Base-by-base conservation (phyloP, 2,329 filamentous ascomycete genomes). In the Arthrinium phaeospermum region DNA sequence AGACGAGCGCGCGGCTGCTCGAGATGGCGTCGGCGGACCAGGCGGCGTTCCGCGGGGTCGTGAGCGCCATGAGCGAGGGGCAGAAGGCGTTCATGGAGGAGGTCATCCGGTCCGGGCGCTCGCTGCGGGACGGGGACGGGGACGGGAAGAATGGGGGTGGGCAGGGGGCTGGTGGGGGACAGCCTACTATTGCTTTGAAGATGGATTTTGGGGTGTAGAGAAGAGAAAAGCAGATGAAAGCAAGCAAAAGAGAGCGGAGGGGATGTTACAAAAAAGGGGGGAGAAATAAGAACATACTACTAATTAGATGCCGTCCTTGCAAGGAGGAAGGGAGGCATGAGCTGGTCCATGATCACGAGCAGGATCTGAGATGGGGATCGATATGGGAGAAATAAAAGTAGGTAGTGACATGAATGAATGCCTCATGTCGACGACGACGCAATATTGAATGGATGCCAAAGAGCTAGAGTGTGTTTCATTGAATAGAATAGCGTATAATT, bases 171-270 rank as follows among this genome's bases (percentile, higher is more conserved):
- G 86, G 84, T 72, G 84, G 86, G 72, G 88, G 85, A 41, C 90
- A 90, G 82, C 96, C 96, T 16, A 96, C 87, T 75, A 99, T 99
- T 86, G 94, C 94, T 71, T 83, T 99, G 79, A 96, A 97, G 88
- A 97, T 98, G 93, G 88, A 98, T 82, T 98, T 99, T 87, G 90
- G 90, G 6, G 83, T 49, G 44, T 71, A 70, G 51, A 22, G 30
- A 2, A 53, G 16, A 8, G 10, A 37, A 14, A 3, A 53, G 10
- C 41, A 41, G 19, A 24, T 1, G 19, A 12, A 19, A 30, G 30
- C 1, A 13, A n/a, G 5, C 16, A 4, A n/a, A n/a, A 2, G 16
- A 37, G 16, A 6, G 37, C 5, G 1, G 24, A 30, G 8, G 4
- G 24, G 37, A 3, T 37, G 8, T 37, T 37, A 37, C 37, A 57